A percentile compares a stretch with the other conserved stretches of the same genome.
These are phyloP conservation scores for Salix koriyanagi DNA, from an alignment of 345 rosid species.

Conservation along the genomic window DNA sequence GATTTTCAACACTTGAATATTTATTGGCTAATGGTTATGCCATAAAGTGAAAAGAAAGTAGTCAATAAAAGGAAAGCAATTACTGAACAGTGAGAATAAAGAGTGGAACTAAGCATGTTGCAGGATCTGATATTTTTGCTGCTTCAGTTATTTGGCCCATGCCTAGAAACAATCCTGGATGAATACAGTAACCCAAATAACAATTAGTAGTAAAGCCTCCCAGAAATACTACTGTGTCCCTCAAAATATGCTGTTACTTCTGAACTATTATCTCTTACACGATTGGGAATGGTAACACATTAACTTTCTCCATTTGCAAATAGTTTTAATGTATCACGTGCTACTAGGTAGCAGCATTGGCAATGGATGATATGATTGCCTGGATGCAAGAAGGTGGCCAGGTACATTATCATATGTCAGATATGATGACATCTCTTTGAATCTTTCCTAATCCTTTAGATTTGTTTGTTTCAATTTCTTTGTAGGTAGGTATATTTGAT, in stretches of 20 bases:
- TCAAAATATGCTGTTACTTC: neutral
- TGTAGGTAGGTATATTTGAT: slow-evolving; percentile 97
- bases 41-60: neutral
- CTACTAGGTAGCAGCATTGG: slow-evolving; percentile 99
- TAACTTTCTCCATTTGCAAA: slow-evolving; percentile 59
- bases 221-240: neutral
- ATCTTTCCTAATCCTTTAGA: slow-evolving; percentile 18
- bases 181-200: neutral
- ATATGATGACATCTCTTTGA: neutral
- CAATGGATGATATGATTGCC: slow-evolving; percentile 98
- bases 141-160: neutral
- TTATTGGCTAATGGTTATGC: neutral
- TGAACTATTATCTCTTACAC: slow-evolving; percentile 24
- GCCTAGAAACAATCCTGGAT: neutral
- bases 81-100: neutral
- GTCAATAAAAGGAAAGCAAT: neutral
- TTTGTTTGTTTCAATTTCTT: slow-evolving; percentile 20
- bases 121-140: neutral
- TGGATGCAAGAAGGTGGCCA: slow-evolving; percentile 99
- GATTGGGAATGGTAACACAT: slow-evolving; percentile 35
- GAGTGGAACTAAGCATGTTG: neutral
- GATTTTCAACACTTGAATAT: neutral
- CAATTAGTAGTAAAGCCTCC: neutral
- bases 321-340: slow-evolving; percentile 75
- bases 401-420: slow-evolving; percentile 43